A percentile compares a stretch with the other conserved stretches of the same genome.
These are phyloP conservation scores for Aureobasidium sp. DNA, from an alignment of 2,329 filamentous ascomycete species.

Conservation along the genomic window DNA sequence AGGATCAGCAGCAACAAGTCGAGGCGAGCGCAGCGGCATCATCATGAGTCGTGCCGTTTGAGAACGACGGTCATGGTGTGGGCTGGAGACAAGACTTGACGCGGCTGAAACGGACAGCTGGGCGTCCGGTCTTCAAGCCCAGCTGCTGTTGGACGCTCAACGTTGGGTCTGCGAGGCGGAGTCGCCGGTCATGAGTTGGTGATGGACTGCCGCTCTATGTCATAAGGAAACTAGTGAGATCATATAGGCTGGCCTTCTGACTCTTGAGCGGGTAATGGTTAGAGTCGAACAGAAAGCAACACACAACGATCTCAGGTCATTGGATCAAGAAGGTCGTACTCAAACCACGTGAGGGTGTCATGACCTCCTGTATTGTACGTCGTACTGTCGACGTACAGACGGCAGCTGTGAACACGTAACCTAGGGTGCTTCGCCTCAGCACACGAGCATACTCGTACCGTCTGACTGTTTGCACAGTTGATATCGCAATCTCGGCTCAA, in stretches of 20 bases:
- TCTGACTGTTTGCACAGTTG: conserved; percentile 13
- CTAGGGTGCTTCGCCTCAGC: conserved; percentile 2
- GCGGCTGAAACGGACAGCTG: conserved; percentile 10
- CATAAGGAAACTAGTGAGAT: not conserved
- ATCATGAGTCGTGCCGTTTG: conserved; percentile 5
- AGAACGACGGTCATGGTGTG: not conserved
- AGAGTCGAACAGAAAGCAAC: not conserved
- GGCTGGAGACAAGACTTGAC: conserved; percentile 8
- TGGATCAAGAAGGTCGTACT: not conserved
- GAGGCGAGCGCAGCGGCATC: not conserved
- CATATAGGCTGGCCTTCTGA: not conserved
- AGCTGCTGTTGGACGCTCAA: conserved; percentile 2
- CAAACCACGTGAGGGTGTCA: not conserved
- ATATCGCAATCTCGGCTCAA: conserved; percentile 13
- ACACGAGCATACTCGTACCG: conserved; percentile 1
- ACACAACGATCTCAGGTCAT: not conserved
- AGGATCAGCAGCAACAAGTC: conserved; percentile 16
- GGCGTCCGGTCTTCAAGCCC: conserved; percentile 1
- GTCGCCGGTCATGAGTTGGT: not conserved
- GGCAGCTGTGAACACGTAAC: conserved; percentile 1
- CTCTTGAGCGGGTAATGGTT: no score
- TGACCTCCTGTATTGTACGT: not conserved
- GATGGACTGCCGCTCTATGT: not conserved
- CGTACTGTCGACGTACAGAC: not conserved
- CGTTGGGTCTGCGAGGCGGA: conserved; percentile 1